Evolutionary conservation across 1,139 yeast genomes (phyloP).

Genomic region (Debaryomycetaceae sp.): DNA sequence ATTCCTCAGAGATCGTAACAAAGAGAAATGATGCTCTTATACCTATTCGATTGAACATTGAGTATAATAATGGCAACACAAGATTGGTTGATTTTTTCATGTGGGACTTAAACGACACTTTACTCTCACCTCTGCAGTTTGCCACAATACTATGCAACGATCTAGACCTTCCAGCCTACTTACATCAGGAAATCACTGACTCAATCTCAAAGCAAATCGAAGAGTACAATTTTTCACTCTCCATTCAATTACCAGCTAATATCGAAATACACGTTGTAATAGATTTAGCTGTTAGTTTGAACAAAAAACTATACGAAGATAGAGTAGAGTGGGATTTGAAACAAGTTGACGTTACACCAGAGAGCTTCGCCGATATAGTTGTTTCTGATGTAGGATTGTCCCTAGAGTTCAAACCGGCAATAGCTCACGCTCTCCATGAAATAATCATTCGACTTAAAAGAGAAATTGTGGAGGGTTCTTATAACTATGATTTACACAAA

Average conservation of each 20-base stretch:
- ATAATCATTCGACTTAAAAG: conserved; percentile 70
- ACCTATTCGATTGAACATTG: conserved; percentile 77
- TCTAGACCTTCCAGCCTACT: conserved; percentile 66
- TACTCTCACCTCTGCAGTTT: conserved; percentile 80
- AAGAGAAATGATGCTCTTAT: conserved; percentile 49
- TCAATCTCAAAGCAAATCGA: conserved; percentile 78
- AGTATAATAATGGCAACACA: conserved; percentile 55
- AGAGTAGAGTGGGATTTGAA: conserved; percentile 91
- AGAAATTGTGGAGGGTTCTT: conserved; percentile 80
- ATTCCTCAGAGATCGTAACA: conserved; percentile 24
- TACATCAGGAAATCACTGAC: conserved; percentile 63
- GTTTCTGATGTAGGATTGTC: conserved; percentile 82
- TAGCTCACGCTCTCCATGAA: conserved; percentile 85
- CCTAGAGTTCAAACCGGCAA: conserved; percentile 86
- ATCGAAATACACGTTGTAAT: conserved; percentile 73
- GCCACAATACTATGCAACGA: conserved; percentile 79
- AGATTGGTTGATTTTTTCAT: conserved; percentile 77
- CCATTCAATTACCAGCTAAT: conserved; percentile 62
- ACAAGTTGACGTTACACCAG: conserved; percentile 70
- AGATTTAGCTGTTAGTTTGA: conserved; percentile 77
- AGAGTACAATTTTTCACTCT: conserved; percentile 55
- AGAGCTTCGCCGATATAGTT: conserved; percentile 73
- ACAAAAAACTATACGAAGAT: conserved; percentile 83
- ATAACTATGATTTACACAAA: conserved; percentile 44
- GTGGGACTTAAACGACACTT: conserved; percentile 83